These are phyloP conservation scores for Mycothermus thermophilus DNA, from an alignment of 495 filamentous ascomycete species.

Conservation along the genomic window DNA sequence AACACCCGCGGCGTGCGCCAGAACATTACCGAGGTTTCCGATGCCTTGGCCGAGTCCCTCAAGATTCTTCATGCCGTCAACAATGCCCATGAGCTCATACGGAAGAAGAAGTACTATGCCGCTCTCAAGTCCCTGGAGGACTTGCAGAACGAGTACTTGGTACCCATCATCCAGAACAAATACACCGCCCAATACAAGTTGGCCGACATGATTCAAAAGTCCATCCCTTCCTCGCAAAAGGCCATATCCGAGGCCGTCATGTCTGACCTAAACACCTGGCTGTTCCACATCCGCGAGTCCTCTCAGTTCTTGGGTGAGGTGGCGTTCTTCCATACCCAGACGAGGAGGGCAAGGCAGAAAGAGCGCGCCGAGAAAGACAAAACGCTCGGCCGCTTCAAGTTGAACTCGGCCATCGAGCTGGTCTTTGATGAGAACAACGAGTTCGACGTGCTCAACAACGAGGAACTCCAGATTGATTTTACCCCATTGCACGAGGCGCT, in stretches of 20 bases:
- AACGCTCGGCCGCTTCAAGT: conserved; percentile 64
- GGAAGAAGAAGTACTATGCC: conserved; percentile 87
- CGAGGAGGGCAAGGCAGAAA: conserved; percentile 72
- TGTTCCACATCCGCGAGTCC: conserved; percentile 90
- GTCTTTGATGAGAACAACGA: conserved; percentile 92
- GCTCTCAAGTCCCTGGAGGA: conserved; percentile 90
- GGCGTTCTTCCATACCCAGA: conserved; percentile 88
- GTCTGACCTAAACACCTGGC: conserved; percentile 93
- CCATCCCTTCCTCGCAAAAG: conserved; percentile 81
- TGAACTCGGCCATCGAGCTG: conserved; percentile 92
- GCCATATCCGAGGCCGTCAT: conserved; percentile 93
- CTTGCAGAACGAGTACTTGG: conserved; percentile 84
- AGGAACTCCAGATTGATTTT: conserved; percentile 87
- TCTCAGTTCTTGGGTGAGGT: conserved; percentile 92
- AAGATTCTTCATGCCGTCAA: conserved; percentile 89
- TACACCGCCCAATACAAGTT: conserved; percentile 90
- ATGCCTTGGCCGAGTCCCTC: conserved; percentile 77
- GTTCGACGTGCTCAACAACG: conserved; percentile 86
- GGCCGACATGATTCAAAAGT: conserved; percentile 88
- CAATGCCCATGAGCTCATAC: conserved; percentile 79
- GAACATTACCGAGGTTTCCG: conserved; percentile 87
- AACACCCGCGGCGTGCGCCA: conserved; percentile 84
- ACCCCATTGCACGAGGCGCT: conserved; percentile 88
- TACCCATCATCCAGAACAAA: conserved; percentile 46
- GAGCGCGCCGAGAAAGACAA: conserved; percentile 57